Evolutionary conservation across 208 protist genomes (phyloP), one percentile per base, ranked within the genome.

Genomic region (Trypanosoma scelopori): DNA sequence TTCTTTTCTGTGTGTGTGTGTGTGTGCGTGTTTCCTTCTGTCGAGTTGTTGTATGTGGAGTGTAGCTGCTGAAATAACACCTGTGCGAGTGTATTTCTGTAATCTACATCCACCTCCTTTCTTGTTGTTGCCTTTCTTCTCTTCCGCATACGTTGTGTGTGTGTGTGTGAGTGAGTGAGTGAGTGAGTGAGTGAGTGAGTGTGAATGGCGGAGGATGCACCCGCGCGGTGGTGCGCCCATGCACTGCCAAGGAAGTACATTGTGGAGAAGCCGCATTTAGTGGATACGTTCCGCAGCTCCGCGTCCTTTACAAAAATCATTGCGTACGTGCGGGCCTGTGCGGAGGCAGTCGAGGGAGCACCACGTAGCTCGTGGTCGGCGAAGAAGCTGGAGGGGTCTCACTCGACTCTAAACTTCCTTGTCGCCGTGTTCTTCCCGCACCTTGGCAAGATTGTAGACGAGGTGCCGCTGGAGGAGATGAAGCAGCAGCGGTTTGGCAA

Each of bases 401-500:
- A 74, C 55, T 74, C 76, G 12, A 74, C 74, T 3, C 71, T 84
- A 12, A 45, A 47, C 28, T 89, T 77, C 63, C 47, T 92, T 41
- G 59, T 82, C 3, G 47, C 72, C 20, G 62, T 70, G 43, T 84
- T 85, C 51, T 89, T 94, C 42, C 79, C 79, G 0, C 69, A 76
- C 35, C 70, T 94, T 23, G 41, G 84, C 35, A 45, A 62, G 13
- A 58, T 86, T 22, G 85, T 91, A 12, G 82, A 78, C 20, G 67
- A 64, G 22, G 87, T 96, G 32, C 88, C 88, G 22, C 82, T 95
- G 45, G 76, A 92, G 55, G 84, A 93, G 62, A 65, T 86, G 74
- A 62, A 72, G 11, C 76, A 85, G 65, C 89, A 94, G 76, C 86
- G 91, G 59, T 96, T 93, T 55, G 91, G 91, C 57, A 96, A 96